phyloP scores from a whole-genome alignment of 1,284 basidiomycete species.

The Tranzscheliella williamsii region DNA sequence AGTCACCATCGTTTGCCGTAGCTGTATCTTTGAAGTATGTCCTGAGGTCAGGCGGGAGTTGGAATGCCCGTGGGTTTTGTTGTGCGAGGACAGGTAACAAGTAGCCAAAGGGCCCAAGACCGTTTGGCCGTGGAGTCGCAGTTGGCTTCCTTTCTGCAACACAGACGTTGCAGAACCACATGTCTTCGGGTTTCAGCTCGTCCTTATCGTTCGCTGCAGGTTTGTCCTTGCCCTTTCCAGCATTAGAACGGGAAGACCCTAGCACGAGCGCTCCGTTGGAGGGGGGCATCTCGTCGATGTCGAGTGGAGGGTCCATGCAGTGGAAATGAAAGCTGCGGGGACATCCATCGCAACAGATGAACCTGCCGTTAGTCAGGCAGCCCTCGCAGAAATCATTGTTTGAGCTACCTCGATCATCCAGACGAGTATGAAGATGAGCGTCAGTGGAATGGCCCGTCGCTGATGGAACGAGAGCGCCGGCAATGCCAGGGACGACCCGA shows the following conservation, averaged over 20 bases:
- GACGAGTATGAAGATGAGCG: conserved; percentile 10
- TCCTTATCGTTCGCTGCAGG: conserved; percentile 16
- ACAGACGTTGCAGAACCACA: conserved; percentile 90
- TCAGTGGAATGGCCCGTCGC: conserved; percentile 9
- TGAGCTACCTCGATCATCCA: conserved; percentile 62
- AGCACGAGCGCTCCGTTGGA: conserved; percentile 42
- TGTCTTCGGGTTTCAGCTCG: conserved; percentile 67
- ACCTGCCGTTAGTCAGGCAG: conserved; percentile 76
- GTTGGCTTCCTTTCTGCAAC: conserved; percentile 52
- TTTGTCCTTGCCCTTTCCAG: conserved; percentile 22
- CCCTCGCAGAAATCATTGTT: conserved; percentile 95
- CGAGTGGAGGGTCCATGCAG: conserved; percentile 93
- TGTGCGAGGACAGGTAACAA: conserved; percentile 71
- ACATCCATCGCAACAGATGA: conserved; percentile 86
- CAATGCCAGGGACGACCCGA: conserved; percentile 30
- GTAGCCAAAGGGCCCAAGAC: conserved; percentile 62
- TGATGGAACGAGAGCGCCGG: conserved; percentile 19
- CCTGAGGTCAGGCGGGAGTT: conserved; percentile 84
- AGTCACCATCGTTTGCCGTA: conserved; percentile 57
- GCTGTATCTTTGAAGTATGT: conserved; percentile 76
- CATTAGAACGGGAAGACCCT: conserved; percentile 2
- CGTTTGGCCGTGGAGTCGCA: conserved; percentile 28
- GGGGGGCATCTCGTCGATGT: conserved; percentile 74
- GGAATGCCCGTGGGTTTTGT: conserved; percentile 77
- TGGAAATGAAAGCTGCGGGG: conserved; percentile 92